Evolutionary conservation across 2,329 filamentous ascomycete genomes (phyloP).

Genomic region (Drechslerella coelobrocha): DNA sequence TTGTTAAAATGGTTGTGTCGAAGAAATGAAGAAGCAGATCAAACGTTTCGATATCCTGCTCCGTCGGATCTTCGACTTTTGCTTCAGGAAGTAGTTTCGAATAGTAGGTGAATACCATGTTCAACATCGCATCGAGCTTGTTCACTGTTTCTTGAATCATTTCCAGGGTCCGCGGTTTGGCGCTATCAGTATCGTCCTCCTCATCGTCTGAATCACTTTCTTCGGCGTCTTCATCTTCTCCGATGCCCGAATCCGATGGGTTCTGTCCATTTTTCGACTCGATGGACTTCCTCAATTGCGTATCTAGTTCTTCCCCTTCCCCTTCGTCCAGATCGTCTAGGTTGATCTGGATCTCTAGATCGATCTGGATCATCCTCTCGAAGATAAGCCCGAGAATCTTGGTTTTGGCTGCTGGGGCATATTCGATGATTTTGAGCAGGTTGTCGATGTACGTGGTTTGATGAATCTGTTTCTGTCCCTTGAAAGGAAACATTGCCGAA

Average conservation of each 20-base stretch:
- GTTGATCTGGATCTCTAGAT: conserved; percentile 93
- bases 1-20: conserved; percentile 83
- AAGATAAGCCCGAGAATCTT: conserved; percentile 84
- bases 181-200: conserved; percentile 61
- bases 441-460: conserved; percentile 90
- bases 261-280: conserved; percentile 40
- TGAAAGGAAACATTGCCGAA: conserved; percentile 72
- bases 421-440: conserved; percentile 76
- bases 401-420: conserved; percentile 76
- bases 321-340: conserved; percentile 86
- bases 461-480: conserved; percentile 76
- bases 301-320: conserved; percentile 69
- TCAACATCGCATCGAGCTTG: conserved; percentile 89
- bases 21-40: conserved; percentile 85
- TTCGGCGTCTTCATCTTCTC: conserved; percentile 56
- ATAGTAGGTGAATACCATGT: conserved; percentile 85
- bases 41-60: conserved; percentile 74
- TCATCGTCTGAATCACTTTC: conserved; percentile 71
- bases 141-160: conserved; percentile 80
- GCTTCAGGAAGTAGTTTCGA: conserved; percentile 68
- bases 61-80: conserved; percentile 64
- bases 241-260: conserved; percentile 36
- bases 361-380: conserved; percentile 87
- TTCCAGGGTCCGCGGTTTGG: conserved; percentile 68
- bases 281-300: conserved; percentile 60